These are phyloP conservation scores for Dalbergia cultrata DNA, from an alignment of 306 rosid species.

Conservation along the genomic window DNA sequence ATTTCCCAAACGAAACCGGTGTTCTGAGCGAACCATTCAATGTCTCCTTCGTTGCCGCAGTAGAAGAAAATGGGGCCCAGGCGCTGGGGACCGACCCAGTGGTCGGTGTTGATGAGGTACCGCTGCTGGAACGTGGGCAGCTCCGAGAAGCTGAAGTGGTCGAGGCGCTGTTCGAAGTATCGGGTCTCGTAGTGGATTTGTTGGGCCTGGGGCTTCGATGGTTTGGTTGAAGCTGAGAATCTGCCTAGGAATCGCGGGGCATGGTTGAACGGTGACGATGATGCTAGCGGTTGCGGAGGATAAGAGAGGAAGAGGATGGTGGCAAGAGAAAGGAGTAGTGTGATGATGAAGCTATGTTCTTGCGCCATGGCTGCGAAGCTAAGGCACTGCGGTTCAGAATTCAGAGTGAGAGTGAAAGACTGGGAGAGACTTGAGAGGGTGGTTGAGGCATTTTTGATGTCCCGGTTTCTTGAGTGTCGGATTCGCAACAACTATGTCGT, in stretches of 20 bases:
- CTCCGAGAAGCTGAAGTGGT: slow-evolving; percentile 81
- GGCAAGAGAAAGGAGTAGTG: neutral
- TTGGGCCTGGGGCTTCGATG: neutral
- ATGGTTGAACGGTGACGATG: slow-evolving; percentile 32
- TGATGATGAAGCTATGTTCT: slow-evolving; percentile 13
- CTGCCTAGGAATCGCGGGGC: slow-evolving; percentile 59
- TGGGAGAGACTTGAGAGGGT: neutral
- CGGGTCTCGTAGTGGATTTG: slow-evolving; percentile 61
- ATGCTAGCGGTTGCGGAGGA: slow-evolving; percentile 43
- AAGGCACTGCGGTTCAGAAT: neutral
- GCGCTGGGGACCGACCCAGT: slow-evolving; percentile 66
- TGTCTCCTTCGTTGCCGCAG: slow-evolving; percentile 95
- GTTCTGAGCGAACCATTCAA: slow-evolving; percentile 84
- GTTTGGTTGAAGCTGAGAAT: slow-evolving; percentile 44
- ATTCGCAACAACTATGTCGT: too few relatives aligned
- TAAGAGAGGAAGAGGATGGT: slow-evolving; percentile 12
- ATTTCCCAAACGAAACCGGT: slow-evolving; percentile 91
- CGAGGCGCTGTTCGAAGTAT: slow-evolving; percentile 75
- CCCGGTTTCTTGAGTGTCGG: too few relatives aligned
- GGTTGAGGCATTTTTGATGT: neutral
- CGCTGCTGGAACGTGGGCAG: slow-evolving; percentile 69
- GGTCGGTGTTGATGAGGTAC: slow-evolving; percentile 79
- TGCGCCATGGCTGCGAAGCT: slow-evolving; percentile 41
- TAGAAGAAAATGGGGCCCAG: slow-evolving; percentile 83
- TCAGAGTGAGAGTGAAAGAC: neutral